Base-by-base conservation (phyloP, 805 yeast genomes). In the Myxozyma melibiosi region DNA sequence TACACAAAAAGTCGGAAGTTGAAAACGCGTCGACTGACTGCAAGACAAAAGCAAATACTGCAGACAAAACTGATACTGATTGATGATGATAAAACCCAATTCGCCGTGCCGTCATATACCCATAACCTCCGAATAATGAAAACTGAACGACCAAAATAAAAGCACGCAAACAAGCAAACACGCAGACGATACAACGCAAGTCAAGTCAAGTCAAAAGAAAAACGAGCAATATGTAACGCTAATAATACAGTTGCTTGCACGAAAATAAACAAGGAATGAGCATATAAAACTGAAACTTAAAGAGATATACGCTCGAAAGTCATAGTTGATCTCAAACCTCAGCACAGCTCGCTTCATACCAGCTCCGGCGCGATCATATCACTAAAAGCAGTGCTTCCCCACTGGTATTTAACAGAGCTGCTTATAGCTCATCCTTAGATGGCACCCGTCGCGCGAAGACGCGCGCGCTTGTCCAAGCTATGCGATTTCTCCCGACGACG, bases 401-500 rank as follows among this genome's bases (percentile, higher is more conserved):
- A n/a, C n/a, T n/a, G n/a, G n/a, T n/a, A n/a, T n/a, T n/a, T n/a
- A n/a, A n/a, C n/a, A n/a, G n/a, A n/a, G n/a, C n/a, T n/a, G n/a
- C n/a, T n/a, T n/a, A n/a, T n/a, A n/a, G n/a, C n/a, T n/a, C n/a
- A n/a, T n/a, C n/a, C n/a, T n/a, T n/a, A n/a, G n/a, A n/a, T n/a
- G n/a, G 37, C 33, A 24, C 18, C 37, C 42, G 31, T 6, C 25
- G 53, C 39, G 18, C 56, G 56, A 13, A 40, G 43, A 13, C 60
- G 55, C 16, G 60, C 56, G 22, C 51, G 51, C 20, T 48, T 37
- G 30, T 51, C 52, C 31, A 34, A 24, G 22, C 14, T 7, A 14
- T 51, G 22, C 18, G 60, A 34, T 27, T 39, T 34, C 45, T 51
- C 56, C 30, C 60, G 52, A n/a, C 49, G 56, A 24, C 56, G 56